Evolutionary conservation across 2,329 filamentous ascomycete species (phyloP), one percentile per base, ranked within the genome.

Genomic region (Triangularia setosa): DNA sequence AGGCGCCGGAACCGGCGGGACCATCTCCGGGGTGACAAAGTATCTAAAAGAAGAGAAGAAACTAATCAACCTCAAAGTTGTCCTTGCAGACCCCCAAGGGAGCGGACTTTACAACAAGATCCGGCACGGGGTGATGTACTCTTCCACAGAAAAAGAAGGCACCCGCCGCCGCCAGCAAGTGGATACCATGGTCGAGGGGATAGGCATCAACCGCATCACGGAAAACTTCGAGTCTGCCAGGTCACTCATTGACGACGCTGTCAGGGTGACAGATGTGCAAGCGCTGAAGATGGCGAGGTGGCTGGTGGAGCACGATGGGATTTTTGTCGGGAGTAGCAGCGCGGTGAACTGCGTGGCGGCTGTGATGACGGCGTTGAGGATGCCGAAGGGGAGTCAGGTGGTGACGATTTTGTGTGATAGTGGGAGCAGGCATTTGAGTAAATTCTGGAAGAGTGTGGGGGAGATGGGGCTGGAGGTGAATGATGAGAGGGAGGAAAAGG

Each of bases 51-150:
- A 91, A 53, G 79, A 83, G 58, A 79, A 79, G 18, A 74, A 83
- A 60, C 74, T 92, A n/a, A 59, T 83, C 0, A 73, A 81, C 11
- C 69, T 95, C 64, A 85, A 84, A 67, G 81, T 98, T 30, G 87
- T 98, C 1, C 86, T 99, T 1, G 94, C 95, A 0, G 95, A 99
- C 76, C 96, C 95, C 1, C 93, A 96, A 75, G 95, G 95, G 9
- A 96, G 92, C 74, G 95, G 95, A 0, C 80, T 99, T 25, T 97
- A 90, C 81, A 96, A 99, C 79, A 90, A 92, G 73, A 84, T 99
- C 69, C 90, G 90, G 70, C 91, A 95, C 76, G 95, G 94, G 4
- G 95, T 99, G 66, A 97, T 99, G 92, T 99, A 97, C 78, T 90
- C 93, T 65, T 73, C 84, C 0, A 96, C 91, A 28, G 95, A 99